A percentile compares a stretch with the other conserved stretches of the same genome.
Conservation (phyloP, 83 land plant species). For the Thuja plicata region DNA sequence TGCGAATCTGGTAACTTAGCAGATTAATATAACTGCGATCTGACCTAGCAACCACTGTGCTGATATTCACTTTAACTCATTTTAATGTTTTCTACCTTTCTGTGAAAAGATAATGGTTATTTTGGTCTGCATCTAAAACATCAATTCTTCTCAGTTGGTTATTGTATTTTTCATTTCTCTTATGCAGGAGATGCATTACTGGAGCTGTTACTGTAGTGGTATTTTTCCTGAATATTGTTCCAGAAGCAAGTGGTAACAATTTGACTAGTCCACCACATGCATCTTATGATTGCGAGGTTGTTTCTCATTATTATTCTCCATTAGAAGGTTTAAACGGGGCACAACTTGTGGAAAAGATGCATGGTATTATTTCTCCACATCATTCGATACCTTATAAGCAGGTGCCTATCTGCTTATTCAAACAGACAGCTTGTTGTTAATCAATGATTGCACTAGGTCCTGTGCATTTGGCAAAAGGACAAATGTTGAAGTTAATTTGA, state of each 20-base stretch:
- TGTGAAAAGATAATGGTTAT: neutral
- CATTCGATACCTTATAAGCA: constrained; percentile 37
- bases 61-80: neutral
- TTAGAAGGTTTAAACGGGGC: constrained; percentile 20
- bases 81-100: neutral
- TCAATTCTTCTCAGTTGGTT: constrained; percentile 1
- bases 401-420: constrained; percentile 6
- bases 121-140: neutral
- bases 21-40: neutral
- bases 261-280: neutral
- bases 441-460: neutral
- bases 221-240: neutral
- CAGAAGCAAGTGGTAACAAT: constrained; percentile 4
- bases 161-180: neutral
- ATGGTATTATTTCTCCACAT: constrained; percentile 27
- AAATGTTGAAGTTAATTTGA: neutral
- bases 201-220: neutral
- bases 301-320: constrained; percentile 22
- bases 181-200: neutral
- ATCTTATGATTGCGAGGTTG: constrained; percentile 29
- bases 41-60: neutral
- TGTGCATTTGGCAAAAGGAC: neutral
- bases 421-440: neutral
- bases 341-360: constrained; percentile 24
- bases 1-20: no score